Evolutionary conservation across 495 filamentous ascomycete species (phyloP).

Genomic region (Platismatia glauca): DNA sequence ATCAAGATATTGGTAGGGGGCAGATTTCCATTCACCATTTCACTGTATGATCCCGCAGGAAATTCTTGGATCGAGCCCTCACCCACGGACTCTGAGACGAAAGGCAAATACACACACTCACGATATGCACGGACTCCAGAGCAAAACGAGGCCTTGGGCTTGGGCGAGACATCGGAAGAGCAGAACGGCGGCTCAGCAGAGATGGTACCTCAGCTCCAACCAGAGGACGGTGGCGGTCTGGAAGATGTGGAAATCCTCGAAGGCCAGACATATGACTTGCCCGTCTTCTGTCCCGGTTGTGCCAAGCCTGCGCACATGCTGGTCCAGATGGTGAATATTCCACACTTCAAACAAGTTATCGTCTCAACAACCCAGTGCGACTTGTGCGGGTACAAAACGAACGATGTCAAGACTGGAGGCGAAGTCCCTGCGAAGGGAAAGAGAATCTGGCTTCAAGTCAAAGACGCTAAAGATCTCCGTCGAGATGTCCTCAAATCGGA

Average conservation of each 20-base stretch:
- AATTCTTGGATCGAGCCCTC: constrained; percentile 96
- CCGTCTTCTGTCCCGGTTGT: constrained; percentile 84
- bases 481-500: constrained; percentile 96
- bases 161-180: constrained; percentile 35
- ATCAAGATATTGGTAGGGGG: constrained; percentile 59
- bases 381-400: constrained; percentile 85
- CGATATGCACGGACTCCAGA: constrained; percentile 74
- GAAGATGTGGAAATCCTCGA: constrained; percentile 73
- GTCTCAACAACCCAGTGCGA: constrained; percentile 84
- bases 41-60: constrained; percentile 83
- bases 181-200: constrained; percentile 6
- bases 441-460: constrained; percentile 69
- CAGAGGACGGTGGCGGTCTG: constrained; percentile 26
- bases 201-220: constrained; percentile 15
- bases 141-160: constrained; percentile 76
- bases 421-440: constrained; percentile 80
- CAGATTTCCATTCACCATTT: constrained; percentile 78
- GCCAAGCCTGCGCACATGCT: constrained; percentile 70
- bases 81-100: constrained; percentile 51
- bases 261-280: constrained; percentile 82
- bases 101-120: constrained; percentile 64
- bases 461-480: constrained; percentile 65
- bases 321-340: constrained; percentile 95
- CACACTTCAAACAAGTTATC: constrained; percentile 91
- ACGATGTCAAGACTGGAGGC: constrained; percentile 94